Evolutionary conservation across 139 green algal genomes (phyloP), one percentile per base, ranked within the genome.

Genomic region (Chlamydomonas schloesseri): DNA sequence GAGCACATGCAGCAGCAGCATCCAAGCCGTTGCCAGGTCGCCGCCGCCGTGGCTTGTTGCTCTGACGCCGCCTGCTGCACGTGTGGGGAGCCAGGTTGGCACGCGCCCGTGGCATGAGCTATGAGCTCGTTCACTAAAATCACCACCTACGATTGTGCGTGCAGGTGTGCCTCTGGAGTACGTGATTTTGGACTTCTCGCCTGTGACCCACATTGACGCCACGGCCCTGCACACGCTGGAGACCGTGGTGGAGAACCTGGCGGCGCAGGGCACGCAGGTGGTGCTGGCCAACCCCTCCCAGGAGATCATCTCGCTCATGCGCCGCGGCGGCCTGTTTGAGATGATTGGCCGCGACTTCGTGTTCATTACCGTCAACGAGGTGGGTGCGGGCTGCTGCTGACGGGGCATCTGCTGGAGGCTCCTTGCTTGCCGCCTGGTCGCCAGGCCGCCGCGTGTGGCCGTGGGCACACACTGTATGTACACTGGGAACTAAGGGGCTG

Each of bases 181-280:
- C 69, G 89, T 98, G 37, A 90, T 98, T 68, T 68, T 98, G 42
- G 96, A 98, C 82, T 90, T 98, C 42, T 93, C 91, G 20, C 93
- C 95, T 11, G 93, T 96, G 10, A 64, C 86, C 33, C 91, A 96
- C 82, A 89, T 98, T 31, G 96, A 98, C 85, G 90, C 91, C 33
- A 95, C 34, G 2, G 69, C 23, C 18, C 13, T 74, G 21, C 69
- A 53, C 69, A 53, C 36, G 34, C 34, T 74, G 8, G 69, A 74
- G 69, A 29, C 21, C 6, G 1, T 50, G 21, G 4, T 74, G 0
- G 34, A 74, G 69, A 15, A n/a, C 21, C 34, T 55, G 8, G 69
- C 69, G 8, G 34, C 17, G 23, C 6, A 11, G 13, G 26, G 34
- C 69, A 37, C 36, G 34, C 69, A 74, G 69, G 15, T 71, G 14